Evolutionary conservation across 83 land plant genomes (phyloP), one percentile per base, ranked within the genome.

Genomic region (Isoetes engelmannii): DNA sequence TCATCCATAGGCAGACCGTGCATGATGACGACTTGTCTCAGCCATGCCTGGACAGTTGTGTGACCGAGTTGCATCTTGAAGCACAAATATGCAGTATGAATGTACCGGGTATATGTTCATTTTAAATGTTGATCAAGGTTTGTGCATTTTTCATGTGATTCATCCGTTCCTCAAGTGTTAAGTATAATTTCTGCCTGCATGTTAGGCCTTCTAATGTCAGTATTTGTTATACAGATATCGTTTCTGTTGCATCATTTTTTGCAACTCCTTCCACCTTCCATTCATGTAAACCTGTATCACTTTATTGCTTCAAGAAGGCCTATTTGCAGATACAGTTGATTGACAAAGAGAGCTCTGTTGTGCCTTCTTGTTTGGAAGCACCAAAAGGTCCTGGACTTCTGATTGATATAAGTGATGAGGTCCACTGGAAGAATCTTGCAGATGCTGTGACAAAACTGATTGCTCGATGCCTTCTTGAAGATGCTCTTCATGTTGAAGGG

Each of bases 371-470:
- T 57, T 91, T 80, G 79, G 83, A 74, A 61, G 84, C 89, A 4
- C 57, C 57, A 44, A 71, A 84, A 68, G 87, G 88, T 45, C 75
- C 74, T 60, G 97, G 94, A 48, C 67, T 95, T 45, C 57, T 82
- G 48, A 71, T 95, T 65, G 81, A 92, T 75, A 74, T 95, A 7
- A 74, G 75, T 20, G 89, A 76, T 0, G 74, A 81, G 37, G 49
- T 55, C 12, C 83, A 91, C 59, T 95, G 90, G 97, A 84, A 71
- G 58, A 79, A 82, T 37, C 83, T 95, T 72, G 89, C 97, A 6
- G 76, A 83, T 46, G 86, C 83, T 82, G 79, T 83, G 13, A 71
- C 92, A 9, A 88, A 81, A 77, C 67, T 95, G 43, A 48, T 95
- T 49, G 64, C 69, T 13, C 84, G 85, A 69, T 86, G 84, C 70